phyloP scores from a whole-genome alignment of 2,329 filamentous ascomycete genomes.

The Amauroascus niger region DNA sequence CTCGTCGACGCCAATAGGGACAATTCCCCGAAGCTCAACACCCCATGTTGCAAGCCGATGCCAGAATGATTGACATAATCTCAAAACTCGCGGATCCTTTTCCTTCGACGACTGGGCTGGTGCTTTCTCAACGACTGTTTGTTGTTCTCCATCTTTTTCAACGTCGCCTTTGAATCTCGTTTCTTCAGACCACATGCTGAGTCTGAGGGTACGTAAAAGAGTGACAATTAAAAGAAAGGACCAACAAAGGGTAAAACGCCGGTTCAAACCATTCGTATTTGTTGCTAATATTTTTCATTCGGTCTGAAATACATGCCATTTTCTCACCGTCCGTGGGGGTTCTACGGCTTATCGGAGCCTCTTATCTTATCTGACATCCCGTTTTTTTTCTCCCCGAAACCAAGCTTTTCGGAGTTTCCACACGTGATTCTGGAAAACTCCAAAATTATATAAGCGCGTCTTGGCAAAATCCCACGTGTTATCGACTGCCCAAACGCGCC shows the following conservation, averaged over 20 bases:
- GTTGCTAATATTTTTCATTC: too few relatives aligned
- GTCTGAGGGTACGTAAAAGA: not conserved
- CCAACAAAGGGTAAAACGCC: not conserved
- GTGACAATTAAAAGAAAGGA: not conserved
- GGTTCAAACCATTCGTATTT: not conserved
- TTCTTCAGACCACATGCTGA: not conserved
- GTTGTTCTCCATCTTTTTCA: constrained; percentile 8
- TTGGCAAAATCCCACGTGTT: not conserved
- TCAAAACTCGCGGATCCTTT: not conserved
- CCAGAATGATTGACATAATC: constrained; percentile 14
- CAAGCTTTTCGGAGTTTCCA: constrained; percentile 1
- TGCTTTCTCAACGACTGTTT: not conserved
- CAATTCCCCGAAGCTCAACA: constrained; percentile 47
- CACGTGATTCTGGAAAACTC: constrained; percentile 1
- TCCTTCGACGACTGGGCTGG: not conserved
- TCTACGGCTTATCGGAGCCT: not conserved
- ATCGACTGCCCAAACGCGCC: too few relatives aligned
- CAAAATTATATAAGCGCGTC: not conserved
- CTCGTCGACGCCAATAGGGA: constrained; percentile 47
- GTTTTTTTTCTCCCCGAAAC: not conserved
- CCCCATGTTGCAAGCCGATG: constrained; percentile 26
- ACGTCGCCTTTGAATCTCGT: not conserved
- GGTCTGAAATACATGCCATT: too few relatives aligned
- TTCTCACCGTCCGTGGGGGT: not conserved
- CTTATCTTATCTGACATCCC: constrained; percentile 9